Base-by-base conservation (phyloP, 345 rosid species). In the Geranium brycei region DNA sequence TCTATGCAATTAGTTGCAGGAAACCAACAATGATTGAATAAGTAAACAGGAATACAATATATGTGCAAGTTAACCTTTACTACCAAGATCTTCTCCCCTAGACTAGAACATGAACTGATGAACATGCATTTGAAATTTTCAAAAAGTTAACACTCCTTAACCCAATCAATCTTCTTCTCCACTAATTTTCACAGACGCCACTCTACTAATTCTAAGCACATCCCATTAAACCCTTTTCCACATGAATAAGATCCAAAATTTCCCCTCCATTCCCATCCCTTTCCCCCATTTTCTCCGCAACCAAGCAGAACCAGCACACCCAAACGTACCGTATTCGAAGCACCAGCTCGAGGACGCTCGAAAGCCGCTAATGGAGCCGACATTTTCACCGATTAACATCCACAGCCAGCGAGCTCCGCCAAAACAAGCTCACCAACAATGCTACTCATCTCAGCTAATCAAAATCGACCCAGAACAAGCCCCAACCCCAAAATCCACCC, bases 341-440 rank as follows among this genome's bases (percentile, higher is more conserved):
- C 76, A 55, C 79, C 78, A 31, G 28, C 76, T 66, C 88, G 78
- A 1, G 85, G 82, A 70, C 88, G 86, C 82, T 88, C 96, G 73
- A 86, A 73, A 77, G 87, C 83, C 64, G 88, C 85, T 77, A 84
- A 66, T 69, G 98, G 76, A 84, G 79, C 82, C 77, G 92, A 87
- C 98, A 91, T 91, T 83, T 76, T 62, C 71, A 31, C 59, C 19
- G 17, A 31, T 59, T 64, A 56, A 7, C 31, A 62, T 18, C 31
- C 23, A 17, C 31, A 16, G 31, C 57, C 19, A 40, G 51, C 28
- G 53, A 47, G 17, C 57, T 62, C 65, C 65, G 12, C 19, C 57
- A 18, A 47, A 13, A 8, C 11, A 6, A 47, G 53, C 31, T 62
- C 16, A n/a, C 65, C 47, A 0, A 31, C 28, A 17, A 58, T 47